These are phyloP conservation scores for Excoecaria agallocha DNA, from an alignment of 345 rosid species.

Conservation along the genomic window DNA sequence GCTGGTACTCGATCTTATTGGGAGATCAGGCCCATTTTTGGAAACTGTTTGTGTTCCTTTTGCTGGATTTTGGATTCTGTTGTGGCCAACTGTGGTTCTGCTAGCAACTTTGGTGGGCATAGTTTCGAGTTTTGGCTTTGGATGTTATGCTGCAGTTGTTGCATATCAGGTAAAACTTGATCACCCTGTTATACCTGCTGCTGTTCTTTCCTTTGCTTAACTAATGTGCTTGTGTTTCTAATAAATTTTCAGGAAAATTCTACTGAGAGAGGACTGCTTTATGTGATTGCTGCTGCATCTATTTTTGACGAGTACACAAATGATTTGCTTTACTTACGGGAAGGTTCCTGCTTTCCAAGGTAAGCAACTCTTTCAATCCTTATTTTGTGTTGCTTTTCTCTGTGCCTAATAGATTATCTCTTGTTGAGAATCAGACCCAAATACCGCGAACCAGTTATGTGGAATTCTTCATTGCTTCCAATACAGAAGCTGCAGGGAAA, in stretches of 20 bases:
- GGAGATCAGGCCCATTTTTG: constrained; percentile 29
- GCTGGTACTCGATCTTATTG: constrained; percentile 23
- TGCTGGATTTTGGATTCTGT: constrained; percentile 22
- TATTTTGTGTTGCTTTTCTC: neutral
- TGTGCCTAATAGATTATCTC: constrained; percentile 1
- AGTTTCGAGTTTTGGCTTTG: constrained; percentile 20
- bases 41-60: constrained; percentile 35
- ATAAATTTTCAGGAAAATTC: constrained; percentile 17
- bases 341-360: constrained; percentile 33
- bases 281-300: constrained; percentile 23
- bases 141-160: constrained; percentile 23
- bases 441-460: constrained; percentile 12
- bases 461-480: constrained; percentile 13
- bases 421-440: constrained; percentile 22
- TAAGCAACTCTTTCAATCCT: neutral
- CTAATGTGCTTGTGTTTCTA: neutral
- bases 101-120: constrained; percentile 18
- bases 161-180: constrained; percentile 22
- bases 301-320: constrained; percentile 27
- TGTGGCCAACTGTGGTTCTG: constrained; percentile 30
- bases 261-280: constrained; percentile 25
- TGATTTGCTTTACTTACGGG: constrained; percentile 26
- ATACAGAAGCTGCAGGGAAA: constrained; percentile 12
- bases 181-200: neutral
- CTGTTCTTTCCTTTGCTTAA: neutral